These are phyloP conservation scores for Botrytis medusae DNA, from an alignment of 2,329 filamentous ascomycete species.

Conservation along the genomic window DNA sequence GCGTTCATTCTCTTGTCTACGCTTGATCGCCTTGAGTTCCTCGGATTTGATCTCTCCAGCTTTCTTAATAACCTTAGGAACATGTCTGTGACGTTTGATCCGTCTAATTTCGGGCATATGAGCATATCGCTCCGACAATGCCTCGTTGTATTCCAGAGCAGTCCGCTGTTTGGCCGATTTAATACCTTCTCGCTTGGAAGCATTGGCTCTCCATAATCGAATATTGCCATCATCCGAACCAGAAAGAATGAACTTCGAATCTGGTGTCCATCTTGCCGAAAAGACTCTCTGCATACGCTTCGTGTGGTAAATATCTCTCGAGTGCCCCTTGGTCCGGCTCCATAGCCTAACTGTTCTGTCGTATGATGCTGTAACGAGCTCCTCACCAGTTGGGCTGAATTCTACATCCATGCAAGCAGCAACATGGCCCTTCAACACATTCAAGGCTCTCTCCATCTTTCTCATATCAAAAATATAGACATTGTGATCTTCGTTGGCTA, in stretches of 20 bases:
- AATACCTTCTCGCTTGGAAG: constrained; percentile 78
- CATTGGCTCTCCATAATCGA: constrained; percentile 84
- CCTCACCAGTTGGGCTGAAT: constrained; percentile 90
- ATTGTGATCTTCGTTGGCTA: constrained; percentile 80
- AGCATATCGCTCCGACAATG: constrained; percentile 77
- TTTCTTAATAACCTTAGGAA: constrained; percentile 94
- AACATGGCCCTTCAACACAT: constrained; percentile 87
- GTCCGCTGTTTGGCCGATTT: constrained; percentile 83
- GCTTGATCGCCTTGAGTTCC: constrained; percentile 83
- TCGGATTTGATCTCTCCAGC: constrained; percentile 90
- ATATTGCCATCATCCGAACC: constrained; percentile 94
- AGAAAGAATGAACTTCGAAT: constrained; percentile 84
- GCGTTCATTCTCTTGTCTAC: constrained; percentile 89
- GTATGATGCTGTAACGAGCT: constrained; percentile 86
- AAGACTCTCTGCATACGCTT: constrained; percentile 97
- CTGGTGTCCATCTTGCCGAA: constrained; percentile 79
- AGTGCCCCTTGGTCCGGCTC: constrained; percentile 77
- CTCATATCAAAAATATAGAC: constrained; percentile 80
- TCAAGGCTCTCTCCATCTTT: constrained; percentile 81
- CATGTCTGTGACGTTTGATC: constrained; percentile 86
- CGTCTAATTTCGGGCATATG: constrained; percentile 96
- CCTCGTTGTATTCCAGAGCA: constrained; percentile 87
- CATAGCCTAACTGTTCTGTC: constrained; percentile 86
- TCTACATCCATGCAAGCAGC: constrained; percentile 94
- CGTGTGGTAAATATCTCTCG: constrained; percentile 92